phyloP scores from a whole-genome alignment of 2,329 filamentous ascomycete species.

The Trichoderma atrobrunneum region DNA sequence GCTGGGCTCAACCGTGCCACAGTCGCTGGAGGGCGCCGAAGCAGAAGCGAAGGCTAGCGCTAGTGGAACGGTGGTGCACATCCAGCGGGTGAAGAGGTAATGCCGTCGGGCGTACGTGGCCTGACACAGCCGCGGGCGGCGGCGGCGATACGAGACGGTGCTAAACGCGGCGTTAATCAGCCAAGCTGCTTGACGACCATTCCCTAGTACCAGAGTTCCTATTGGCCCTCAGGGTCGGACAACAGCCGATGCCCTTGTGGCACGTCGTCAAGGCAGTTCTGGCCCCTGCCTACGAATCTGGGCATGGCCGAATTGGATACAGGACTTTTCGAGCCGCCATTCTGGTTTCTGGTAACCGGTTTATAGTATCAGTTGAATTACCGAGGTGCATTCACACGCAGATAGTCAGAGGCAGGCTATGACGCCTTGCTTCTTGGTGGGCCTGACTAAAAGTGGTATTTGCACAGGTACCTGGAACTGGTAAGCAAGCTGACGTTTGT shows the following conservation, averaged over 20 bases:
- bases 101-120: conserved; percentile 19
- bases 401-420: background rate
- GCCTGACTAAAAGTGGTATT: background rate
- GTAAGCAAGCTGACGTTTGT: background rate
- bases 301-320: background rate
- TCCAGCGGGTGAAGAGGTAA: conserved; percentile 7
- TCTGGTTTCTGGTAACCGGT: background rate
- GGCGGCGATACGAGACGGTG: conserved; percentile 22
- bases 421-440: background rate
- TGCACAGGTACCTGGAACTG: background rate
- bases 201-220: background rate
- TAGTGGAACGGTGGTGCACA: conserved; percentile 9
- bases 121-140: conserved; percentile 22
- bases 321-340: background rate
- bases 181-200: background rate
- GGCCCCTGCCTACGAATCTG: background rate
- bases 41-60: conserved; percentile 13
- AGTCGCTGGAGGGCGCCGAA: background rate
- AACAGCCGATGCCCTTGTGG: conserved; percentile 11
- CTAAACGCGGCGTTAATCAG: conserved; percentile 21
- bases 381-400: background rate
- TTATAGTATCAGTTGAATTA: background rate
- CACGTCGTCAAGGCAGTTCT: background rate
- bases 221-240: conserved; percentile 17
- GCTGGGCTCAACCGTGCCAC: background rate